Percentiles rank a stretch among this genome's conserved stretches.
phyloP scores from a whole-genome alignment of 2,329 filamentous ascomycete genomes.

The Emydomyces testavorans region DNA sequence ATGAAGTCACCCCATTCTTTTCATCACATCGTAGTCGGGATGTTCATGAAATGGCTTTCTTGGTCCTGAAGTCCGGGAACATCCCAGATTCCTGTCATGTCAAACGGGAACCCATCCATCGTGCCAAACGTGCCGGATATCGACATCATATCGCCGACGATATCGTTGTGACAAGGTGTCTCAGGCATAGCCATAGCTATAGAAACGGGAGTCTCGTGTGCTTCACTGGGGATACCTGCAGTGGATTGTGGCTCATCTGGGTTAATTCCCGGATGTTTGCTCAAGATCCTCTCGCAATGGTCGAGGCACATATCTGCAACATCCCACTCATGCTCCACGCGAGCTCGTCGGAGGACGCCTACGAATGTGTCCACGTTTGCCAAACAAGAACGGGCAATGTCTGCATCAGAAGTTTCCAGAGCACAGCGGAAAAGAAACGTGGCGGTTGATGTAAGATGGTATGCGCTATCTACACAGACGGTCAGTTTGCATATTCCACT shows the following conservation, averaged over 20 bases:
- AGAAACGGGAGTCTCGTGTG: constrained; percentile 18
- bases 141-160: constrained; percentile 39
- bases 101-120: constrained; percentile 38
- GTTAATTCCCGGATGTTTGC: constrained; percentile 27
- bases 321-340: constrained; percentile 44
- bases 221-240: background rate
- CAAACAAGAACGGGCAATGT: constrained; percentile 38
- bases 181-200: constrained; percentile 33
- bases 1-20: background rate
- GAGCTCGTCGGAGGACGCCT: constrained; percentile 37
- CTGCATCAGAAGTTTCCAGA: constrained; percentile 40
- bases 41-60: constrained; percentile 14
- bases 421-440: constrained; percentile 43
- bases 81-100: constrained; percentile 39
- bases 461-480: constrained; percentile 34
- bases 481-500: background rate
- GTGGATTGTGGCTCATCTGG: constrained; percentile 12
- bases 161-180: constrained; percentile 36
- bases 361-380: constrained; percentile 39
- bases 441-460: constrained; percentile 44
- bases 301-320: constrained; percentile 45
- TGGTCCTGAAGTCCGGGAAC: constrained; percentile 26
- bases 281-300: constrained; percentile 37
- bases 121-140: constrained; percentile 37
- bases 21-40: constrained; percentile 5